Evolutionary conservation across 108 stramenopile species (phyloP).

Genomic region (Cyclotella kingstonii): DNA sequence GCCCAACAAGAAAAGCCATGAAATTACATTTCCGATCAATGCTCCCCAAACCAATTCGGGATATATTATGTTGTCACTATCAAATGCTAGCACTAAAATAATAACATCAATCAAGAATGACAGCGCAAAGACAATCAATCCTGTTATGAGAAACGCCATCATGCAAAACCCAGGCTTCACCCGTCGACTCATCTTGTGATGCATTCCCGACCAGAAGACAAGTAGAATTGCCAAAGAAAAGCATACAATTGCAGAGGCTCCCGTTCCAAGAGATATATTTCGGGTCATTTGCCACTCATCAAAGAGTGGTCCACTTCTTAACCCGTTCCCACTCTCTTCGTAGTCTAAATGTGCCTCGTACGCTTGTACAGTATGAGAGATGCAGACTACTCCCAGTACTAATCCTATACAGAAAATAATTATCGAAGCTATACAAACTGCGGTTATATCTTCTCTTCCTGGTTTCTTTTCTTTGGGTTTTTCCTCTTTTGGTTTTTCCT

Average conservation of each 20-base stretch:
- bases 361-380: background rate
- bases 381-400: background rate
- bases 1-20: conserved; percentile 8
- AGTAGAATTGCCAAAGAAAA: conserved; percentile 18
- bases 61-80: conserved; percentile 20
- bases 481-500: background rate
- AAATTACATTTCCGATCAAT: conserved; percentile 8
- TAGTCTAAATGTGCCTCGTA: conserved; percentile 2
- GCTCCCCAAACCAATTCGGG: conserved; percentile 14
- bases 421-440: conserved; percentile 1
- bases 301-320: background rate
- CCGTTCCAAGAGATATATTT: conserved; percentile 14
- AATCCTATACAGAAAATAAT: conserved; percentile 3
- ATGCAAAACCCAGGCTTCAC: conserved; percentile 10
- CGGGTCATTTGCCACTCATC: conserved; percentile 10
- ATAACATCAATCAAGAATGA: conserved; percentile 18
- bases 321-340: background rate
- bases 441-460: background rate
- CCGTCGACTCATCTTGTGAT: conserved; percentile 5
- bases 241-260: background rate
- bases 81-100: conserved; percentile 28
- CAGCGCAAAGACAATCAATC: conserved; percentile 15
- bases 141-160: conserved; percentile 17
- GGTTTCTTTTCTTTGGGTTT: conserved; percentile 1
- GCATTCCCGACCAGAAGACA: conserved; percentile 22